phyloP scores from a whole-genome alignment of 768 basidiomycete species.

The Melanogaster broomeanus region DNA sequence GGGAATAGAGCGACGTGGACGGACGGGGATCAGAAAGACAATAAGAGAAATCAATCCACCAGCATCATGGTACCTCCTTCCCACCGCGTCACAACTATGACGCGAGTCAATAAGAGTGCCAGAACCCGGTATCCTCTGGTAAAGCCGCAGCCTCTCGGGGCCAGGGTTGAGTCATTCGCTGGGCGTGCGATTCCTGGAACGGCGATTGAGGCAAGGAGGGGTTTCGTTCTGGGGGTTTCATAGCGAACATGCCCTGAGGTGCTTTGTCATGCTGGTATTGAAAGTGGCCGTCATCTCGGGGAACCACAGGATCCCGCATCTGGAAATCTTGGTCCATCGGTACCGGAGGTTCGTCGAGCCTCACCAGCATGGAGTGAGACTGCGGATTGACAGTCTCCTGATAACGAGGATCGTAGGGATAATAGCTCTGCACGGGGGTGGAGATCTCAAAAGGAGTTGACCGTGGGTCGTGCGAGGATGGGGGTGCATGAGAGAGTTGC shows the following conservation, averaged over 20 bases:
- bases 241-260: constrained; percentile 19
- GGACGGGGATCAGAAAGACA: not conserved
- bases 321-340: constrained; percentile 14
- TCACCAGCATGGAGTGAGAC: constrained; percentile 19
- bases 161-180: constrained; percentile 18
- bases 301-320: constrained; percentile 14
- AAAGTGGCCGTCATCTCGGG: constrained; percentile 19
- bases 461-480: constrained; percentile 23
- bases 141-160: constrained; percentile 13
- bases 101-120: constrained; percentile 27
- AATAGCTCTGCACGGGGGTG: constrained; percentile 18
- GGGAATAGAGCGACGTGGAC: not conserved
- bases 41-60: not conserved
- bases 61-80: constrained; percentile 5
- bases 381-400: not conserved
- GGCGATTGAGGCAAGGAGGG: constrained; percentile 18
- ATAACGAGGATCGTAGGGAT: constrained; percentile 19
- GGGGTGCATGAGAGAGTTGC: constrained; percentile 6
- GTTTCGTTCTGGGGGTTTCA: constrained; percentile 22
- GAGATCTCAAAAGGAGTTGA: constrained; percentile 22
- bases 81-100: constrained; percentile 5
- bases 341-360: constrained; percentile 3
- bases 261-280: constrained; percentile 25
- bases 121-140: constrained; percentile 20
- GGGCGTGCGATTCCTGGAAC: constrained; percentile 17